Evolutionary conservation across 192 early-diverging fungal genomes (phyloP).

Genomic region (Backusella circina): DNA sequence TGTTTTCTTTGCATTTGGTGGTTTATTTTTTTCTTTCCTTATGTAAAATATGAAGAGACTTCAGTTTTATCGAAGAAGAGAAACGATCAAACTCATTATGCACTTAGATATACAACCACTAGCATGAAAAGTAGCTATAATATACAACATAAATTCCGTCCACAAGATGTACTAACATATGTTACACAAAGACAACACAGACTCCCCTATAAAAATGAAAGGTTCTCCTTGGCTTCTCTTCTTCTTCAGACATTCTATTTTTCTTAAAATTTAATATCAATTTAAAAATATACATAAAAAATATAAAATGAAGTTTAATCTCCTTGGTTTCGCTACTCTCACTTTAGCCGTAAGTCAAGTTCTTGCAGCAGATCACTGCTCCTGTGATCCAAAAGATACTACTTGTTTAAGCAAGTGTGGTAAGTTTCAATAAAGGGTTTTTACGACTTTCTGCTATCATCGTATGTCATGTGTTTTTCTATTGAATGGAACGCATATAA

Average conservation of each 20-base stretch:
- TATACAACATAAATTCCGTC: no score
- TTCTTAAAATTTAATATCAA: background rate
- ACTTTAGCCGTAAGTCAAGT: background rate
- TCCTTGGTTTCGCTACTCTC: background rate
- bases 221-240: background rate
- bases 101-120: no score
- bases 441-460: background rate
- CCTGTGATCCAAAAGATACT: background rate
- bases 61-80: no score
- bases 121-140: no score
- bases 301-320: background rate
- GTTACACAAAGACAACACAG: background rate
- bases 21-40: no score
- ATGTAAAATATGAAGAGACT: no score
- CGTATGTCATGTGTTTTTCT: background rate
- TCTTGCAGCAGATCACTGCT: background rate
- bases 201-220: background rate
- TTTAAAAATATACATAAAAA: background rate
- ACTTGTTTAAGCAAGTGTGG: constrained; percentile 9
- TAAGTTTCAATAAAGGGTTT: background rate
- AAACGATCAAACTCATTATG: no score
- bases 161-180: background rate
- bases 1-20: no score
- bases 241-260: background rate
- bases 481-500: background rate